Evolutionary conservation across 2,329 filamentous ascomycete genomes (phyloP).

Genomic region (Fusarium nurragi): DNA sequence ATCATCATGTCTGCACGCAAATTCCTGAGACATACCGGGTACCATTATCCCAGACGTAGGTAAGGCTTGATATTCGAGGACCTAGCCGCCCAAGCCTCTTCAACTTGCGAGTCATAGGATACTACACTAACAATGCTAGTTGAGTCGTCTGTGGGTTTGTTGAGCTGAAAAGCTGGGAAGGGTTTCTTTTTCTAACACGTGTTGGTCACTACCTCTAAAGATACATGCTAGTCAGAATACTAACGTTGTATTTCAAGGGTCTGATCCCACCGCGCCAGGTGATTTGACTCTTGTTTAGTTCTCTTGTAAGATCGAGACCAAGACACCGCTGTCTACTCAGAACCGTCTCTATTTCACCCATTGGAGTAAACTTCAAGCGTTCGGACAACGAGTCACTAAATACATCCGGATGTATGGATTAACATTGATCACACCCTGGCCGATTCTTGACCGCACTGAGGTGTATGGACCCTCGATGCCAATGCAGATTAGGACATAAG

Average conservation of each 20-base stretch:
- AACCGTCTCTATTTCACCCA: background rate
- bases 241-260: constrained; percentile 4
- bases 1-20: constrained; percentile 3
- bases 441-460: background rate
- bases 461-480: background rate
- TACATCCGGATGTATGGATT: background rate
- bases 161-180: background rate
- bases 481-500: background rate
- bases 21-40: background rate
- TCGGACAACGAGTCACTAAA: background rate
- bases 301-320: background rate
- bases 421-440: background rate
- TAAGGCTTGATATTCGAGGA: background rate
- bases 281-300: background rate
- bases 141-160: constrained; percentile 6
- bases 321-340: background rate
- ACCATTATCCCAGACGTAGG: background rate
- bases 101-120: constrained; percentile 8
- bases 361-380: background rate
- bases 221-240: background rate
- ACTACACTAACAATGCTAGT: background rate
- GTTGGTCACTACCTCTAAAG: background rate
- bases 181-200: background rate
- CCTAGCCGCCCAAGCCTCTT: background rate
- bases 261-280: background rate